phyloP scores from a whole-genome alignment of 495 filamentous ascomycete species.

The Emericellopsis terricola region DNA sequence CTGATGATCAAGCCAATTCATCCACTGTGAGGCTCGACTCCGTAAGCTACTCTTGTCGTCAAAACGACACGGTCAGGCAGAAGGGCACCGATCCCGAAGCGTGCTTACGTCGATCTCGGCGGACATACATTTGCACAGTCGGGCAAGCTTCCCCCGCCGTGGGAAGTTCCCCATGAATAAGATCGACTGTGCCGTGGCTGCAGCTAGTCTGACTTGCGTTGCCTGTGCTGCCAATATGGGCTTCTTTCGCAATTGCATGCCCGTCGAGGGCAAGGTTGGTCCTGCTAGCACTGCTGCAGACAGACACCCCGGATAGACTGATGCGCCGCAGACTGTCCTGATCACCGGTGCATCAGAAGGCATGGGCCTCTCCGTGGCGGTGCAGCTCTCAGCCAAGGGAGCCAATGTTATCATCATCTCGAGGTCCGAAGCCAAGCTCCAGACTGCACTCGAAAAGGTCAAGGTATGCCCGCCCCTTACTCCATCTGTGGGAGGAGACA shows the following conservation, averaged over 20 bases:
- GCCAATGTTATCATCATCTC: constrained; percentile 78
- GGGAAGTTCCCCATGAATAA: no score
- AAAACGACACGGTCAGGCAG: no score
- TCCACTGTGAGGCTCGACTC: no score
- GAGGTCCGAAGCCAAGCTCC: constrained; percentile 54
- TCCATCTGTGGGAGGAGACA: neutral
- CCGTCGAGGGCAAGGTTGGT: constrained; percentile 62
- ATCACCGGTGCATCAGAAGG: constrained; percentile 89
- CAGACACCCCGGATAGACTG: no score
- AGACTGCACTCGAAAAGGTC: constrained; percentile 47
- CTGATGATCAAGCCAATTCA: no score
- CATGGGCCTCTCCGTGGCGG: constrained; percentile 61
- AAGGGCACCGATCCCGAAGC: no score
- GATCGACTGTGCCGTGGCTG: neutral
- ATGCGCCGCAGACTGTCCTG: constrained; percentile 51
- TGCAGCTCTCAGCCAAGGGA: constrained; percentile 61
- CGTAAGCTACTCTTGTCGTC: no score
- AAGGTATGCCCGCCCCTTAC: constrained; percentile 20
- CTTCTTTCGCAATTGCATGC: constrained; percentile 56
- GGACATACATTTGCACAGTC: no score
- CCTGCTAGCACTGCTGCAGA: no score
- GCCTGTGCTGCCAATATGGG: constrained; percentile 40
- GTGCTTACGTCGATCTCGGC: no score
- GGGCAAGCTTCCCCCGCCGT: no score
- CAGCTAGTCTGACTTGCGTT: constrained; percentile 13